Evolutionary conservation across 2,329 filamentous ascomycete species (phyloP), one percentile per base, ranked within the genome.

Genomic region (Xylariaceae sp.): DNA sequence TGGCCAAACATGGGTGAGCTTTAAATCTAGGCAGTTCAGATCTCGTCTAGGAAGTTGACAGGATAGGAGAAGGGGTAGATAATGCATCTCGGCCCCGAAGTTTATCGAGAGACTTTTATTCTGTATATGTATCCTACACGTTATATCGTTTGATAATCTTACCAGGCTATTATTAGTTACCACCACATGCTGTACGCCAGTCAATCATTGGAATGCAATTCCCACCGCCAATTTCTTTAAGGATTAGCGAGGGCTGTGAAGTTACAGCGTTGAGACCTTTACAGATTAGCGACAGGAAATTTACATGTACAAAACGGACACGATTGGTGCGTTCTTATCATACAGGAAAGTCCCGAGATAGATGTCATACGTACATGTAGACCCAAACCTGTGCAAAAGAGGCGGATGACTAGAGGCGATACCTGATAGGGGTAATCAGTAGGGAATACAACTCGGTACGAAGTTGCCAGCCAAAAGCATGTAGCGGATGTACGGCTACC

Each of bases 121-220:
- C n/a, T 48, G 57, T 52, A 62, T 49, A 43, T 53, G 40, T 44
- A 52, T 60, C 56, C 53, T 55, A 57, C 48, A 54, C 54, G 51
- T 51, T 58, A 52, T 54, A 62, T 57, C 49, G 26, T 57, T 43
- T 60, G 44, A 56, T 43, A 56, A 49, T 54, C 54, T 62, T 48
- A 57, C 45, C 48, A 52, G 44, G 52, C 60, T 62, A 62, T 62
- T 56, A 56, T 57, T 62, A 62, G 60, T 54, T 40, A 57, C 48
- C n/a, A 50, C 46, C 18, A 20, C 40, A 16, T 41, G 32, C n/a
- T 23, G 37, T 48, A 50, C 45, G 50, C 42, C 54, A 50, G 47
- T 49, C 49, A 52, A 56, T 40, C 37, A 40, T 43, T 16, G 40
- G 52, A 50, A 48, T 55, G 44, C 44, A 3, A 16, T 37, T 37